Evolutionary conservation across 2,329 filamentous ascomycete species (phyloP).

Genomic region (Monosporascus cannonballus): DNA sequence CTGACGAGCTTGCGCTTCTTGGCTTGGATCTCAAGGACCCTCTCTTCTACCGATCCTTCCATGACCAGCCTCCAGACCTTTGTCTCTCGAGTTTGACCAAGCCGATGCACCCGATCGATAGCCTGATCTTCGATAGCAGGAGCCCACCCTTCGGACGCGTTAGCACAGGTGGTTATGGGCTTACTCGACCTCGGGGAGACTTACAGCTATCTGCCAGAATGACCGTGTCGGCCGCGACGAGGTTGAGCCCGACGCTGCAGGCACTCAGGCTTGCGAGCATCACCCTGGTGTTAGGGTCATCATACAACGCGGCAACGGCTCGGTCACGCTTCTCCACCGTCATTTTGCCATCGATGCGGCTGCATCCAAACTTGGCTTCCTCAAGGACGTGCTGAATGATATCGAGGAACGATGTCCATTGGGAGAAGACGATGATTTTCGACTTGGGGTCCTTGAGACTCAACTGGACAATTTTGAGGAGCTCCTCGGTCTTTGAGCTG

Average conservation of each 20-base stretch:
- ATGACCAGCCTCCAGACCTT: slow-evolving; percentile 79
- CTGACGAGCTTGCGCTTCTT: slow-evolving; percentile 74
- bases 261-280: slow-evolving; percentile 78
- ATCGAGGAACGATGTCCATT: slow-evolving; percentile 71
- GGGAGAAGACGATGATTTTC: slow-evolving; percentile 69
- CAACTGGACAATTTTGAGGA: slow-evolving; percentile 69
- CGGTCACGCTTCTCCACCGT: slow-evolving; percentile 61
- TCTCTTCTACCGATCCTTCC: slow-evolving; percentile 74
- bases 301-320: slow-evolving; percentile 61
- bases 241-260: slow-evolving; percentile 79
- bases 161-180: slow-evolving; percentile 5
- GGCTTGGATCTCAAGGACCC: slow-evolving; percentile 70
- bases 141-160: slow-evolving; percentile 60
- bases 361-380: slow-evolving; percentile 54
- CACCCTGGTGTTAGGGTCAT: slow-evolving; percentile 61
- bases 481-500: slow-evolving; percentile 76
- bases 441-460: slow-evolving; percentile 56
- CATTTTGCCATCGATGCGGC: slow-evolving; percentile 79
- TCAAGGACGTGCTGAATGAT: slow-evolving; percentile 64
- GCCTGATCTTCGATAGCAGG: slow-evolving; percentile 91
- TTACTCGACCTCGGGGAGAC: slow-evolving; percentile 12
- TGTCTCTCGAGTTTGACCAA: slow-evolving; percentile 74
- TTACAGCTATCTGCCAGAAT: slow-evolving; percentile 71
- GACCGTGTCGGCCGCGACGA: slow-evolving; percentile 81
- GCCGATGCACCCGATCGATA: slow-evolving; percentile 77